Evolutionary conservation across 164 flowering plant species (phyloP).

Genomic region (Chimonanthus praecox): DNA sequence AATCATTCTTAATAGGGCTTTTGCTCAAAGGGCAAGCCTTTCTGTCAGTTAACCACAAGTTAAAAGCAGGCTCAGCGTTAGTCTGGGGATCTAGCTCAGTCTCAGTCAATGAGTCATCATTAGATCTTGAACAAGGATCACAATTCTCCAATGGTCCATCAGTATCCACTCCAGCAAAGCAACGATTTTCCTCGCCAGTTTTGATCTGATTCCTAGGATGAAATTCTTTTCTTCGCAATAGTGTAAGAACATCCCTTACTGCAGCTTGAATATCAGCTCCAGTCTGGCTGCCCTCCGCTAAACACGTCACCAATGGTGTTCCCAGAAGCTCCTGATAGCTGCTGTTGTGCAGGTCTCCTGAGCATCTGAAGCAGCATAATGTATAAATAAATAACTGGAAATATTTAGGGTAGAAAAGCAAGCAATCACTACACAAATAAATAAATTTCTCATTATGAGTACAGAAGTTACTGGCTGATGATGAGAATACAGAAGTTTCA

Average conservation of each 20-base stretch:
- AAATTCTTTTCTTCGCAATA: slow-evolving; percentile 39
- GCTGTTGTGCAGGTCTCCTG: neutral
- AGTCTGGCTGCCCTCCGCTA: slow-evolving; percentile 36
- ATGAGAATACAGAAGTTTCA: too few relatives aligned
- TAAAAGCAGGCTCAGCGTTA: slow-evolving; percentile 30
- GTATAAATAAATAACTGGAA: neutral
- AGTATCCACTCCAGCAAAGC: slow-evolving; percentile 20
- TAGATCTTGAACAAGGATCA: slow-evolving; percentile 1
- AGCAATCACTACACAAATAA: neutral
- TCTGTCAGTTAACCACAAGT: slow-evolving; percentile 47
- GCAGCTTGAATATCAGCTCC: slow-evolving; percentile 54
- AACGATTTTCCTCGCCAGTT: slow-evolving; percentile 37
- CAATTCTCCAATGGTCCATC: slow-evolving; percentile 11
- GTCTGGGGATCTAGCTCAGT: slow-evolving; percentile 9
- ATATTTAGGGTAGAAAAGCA: neutral
- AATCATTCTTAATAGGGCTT: slow-evolving; percentile 18
- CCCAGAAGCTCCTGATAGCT: slow-evolving; percentile 16
- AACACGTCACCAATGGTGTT: slow-evolving; percentile 65
- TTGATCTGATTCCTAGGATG: slow-evolving; percentile 22
- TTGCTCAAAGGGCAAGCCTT: slow-evolving; percentile 23
- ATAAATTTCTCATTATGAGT: too few relatives aligned
- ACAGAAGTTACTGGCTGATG: too few relatives aligned
- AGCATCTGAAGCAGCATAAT: neutral
- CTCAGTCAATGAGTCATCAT: slow-evolving; percentile 1
- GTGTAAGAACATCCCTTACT: slow-evolving; percentile 49